Percentiles rank a stretch among this genome's conserved stretches.
Evolutionary conservation across 495 filamentous ascomycete species (phyloP).

Genomic region (Delitschia confertaspora): DNA sequence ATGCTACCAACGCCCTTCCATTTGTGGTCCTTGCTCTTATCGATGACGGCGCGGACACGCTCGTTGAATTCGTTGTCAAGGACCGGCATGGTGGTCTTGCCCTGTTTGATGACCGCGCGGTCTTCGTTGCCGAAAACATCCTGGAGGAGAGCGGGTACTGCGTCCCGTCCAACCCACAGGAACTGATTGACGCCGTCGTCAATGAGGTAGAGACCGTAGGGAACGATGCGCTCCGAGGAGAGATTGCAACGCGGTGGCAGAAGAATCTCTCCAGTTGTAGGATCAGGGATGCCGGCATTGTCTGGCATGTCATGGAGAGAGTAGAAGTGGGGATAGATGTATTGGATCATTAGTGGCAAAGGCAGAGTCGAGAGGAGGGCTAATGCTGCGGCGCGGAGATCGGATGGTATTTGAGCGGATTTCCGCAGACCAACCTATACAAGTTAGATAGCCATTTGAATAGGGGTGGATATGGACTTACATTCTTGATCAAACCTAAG

Average conservation of each 20-base stretch:
- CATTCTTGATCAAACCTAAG: constrained; percentile 89
- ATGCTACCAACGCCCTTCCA: constrained; percentile 84
- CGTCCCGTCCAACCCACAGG: constrained; percentile 90
- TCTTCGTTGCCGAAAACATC: constrained; percentile 87
- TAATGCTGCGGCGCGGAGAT: constrained; percentile 88
- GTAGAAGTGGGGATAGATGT: constrained; percentile 90
- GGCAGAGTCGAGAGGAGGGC: constrained; percentile 89
- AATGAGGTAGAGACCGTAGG: constrained; percentile 93
- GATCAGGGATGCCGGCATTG: constrained; percentile 74
- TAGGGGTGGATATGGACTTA: constrained; percentile 36
- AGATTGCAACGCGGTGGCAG: constrained; percentile 81
- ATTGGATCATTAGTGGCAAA: constrained; percentile 85
- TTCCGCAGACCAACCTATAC: constrained; percentile 78
- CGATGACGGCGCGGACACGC: constrained; percentile 75
- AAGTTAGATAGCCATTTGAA: constrained; percentile 27
- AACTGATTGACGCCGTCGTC: constrained; percentile 97
- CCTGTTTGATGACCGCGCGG: constrained; percentile 72
- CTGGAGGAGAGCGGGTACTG: constrained; percentile 74
- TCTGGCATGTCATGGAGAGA: constrained; percentile 98
- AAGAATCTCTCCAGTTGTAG: constrained; percentile 74
- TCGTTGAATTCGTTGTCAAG: constrained; percentile 96
- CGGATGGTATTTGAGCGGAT: constrained; percentile 90
- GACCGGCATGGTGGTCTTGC: constrained; percentile 76
- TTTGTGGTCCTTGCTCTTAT: constrained; percentile 83
- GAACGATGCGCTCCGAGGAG: constrained; percentile 76